Percentiles rank a stretch among this genome's conserved stretches.
These are phyloP conservation scores for Murraya paniculata DNA, from an alignment of 345 rosid genomes.

Conservation along the genomic window DNA sequence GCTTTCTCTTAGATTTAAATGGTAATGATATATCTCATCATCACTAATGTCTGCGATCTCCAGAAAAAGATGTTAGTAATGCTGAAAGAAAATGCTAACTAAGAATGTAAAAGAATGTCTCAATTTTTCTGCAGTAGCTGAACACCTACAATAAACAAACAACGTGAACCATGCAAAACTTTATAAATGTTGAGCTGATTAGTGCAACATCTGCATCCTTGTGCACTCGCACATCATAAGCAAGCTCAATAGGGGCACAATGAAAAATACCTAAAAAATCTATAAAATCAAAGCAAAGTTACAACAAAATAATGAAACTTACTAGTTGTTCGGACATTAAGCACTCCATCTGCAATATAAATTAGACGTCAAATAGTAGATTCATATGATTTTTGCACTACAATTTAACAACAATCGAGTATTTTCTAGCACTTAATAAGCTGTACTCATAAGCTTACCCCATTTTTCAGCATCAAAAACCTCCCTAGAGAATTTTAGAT, in stretches of 20 bases:
- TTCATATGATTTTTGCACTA: neutral
- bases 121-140: neutral
- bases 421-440: neutral
- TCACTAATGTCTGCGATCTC: conserved; percentile 55
- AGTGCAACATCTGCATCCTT: neutral
- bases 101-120: neutral
- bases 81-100: neutral
- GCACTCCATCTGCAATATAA: conserved; percentile 70
- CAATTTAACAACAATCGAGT: conserved; percentile 2
- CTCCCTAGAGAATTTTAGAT: conserved; percentile 30
- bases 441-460: conserved; percentile 33
- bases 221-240: neutral
- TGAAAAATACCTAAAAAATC: neutral
- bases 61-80: neutral
- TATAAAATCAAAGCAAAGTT: neutral
- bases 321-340: conserved; percentile 76
- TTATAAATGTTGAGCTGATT: neutral
- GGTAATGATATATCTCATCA: conserved; percentile 49
- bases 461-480: conserved; percentile 41
- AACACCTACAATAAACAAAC: neutral
- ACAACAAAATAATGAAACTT: conserved; percentile 21
- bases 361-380: conserved; percentile 8
- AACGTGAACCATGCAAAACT: neutral
- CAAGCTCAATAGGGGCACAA: neutral
- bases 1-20: conserved; percentile 54